Evolutionary conservation across 1,139 yeast species (phyloP), one percentile per base, ranked within the genome.

Genomic region (Candida sojae): DNA sequence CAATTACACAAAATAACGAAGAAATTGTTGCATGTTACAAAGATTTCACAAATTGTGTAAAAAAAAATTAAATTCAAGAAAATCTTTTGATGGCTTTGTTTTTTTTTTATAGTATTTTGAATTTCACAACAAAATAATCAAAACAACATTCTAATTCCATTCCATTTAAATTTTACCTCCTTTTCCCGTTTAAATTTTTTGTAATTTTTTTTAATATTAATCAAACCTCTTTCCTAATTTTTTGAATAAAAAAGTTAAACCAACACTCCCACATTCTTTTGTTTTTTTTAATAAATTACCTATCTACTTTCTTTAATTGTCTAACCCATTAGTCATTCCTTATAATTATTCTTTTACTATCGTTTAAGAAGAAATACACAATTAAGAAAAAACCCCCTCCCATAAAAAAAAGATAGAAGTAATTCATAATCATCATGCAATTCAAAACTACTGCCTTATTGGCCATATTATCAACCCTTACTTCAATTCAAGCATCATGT

Each of bases 371-470:
- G 7, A 17, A 17, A 17, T 17, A 7, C 41, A 9, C 28, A 38
- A 38, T 11, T 13, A 29, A 38, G 12, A 38, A 21, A 7, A 32
- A n/a, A n/a, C n/a, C 31, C 43, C 10, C 4, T n/a, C 17, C 28
- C 26, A 23, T 21, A 32, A 35, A 30, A 33, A 13, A 35, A 37
- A 32, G 10, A 36, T 28, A 25, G 6, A 38, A 29, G 30, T 9
- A 12, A 12, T 34, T 25, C 21, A 17, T 9, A 17, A 28, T 17
- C 28, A 44, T 12, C 37, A 56, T 56, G 60, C 53, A 52, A 42
- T 56, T 55, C 43, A 42, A 53, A 42, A 45, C 52, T 28, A 44
- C 57, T 21, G 44, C 55, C 33, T 49, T 57, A 40, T 43, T 56
- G 28, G 41, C 57, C 7, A 47, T 53, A 8, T 46, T 53, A 30